These are phyloP conservation scores for Delphinella strobiligena DNA, from an alignment of 2,329 filamentous ascomycete genomes.

Conservation along the genomic window DNA sequence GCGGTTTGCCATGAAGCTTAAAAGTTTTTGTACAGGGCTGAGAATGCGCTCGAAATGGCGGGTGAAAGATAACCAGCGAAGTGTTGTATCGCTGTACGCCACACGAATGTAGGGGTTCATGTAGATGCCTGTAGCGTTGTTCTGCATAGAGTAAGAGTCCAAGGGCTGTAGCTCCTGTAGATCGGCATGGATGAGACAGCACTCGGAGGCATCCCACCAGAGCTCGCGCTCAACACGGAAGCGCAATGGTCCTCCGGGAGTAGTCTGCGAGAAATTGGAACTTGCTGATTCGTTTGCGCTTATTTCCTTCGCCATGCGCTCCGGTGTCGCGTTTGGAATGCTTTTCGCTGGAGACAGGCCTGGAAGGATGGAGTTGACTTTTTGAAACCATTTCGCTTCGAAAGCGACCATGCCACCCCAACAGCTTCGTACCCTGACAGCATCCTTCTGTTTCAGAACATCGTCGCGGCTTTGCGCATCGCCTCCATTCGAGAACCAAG, in stretches of 20 bases:
- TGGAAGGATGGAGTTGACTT: not conserved
- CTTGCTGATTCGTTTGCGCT: too few relatives aligned
- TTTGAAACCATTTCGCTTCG: constrained; percentile 48
- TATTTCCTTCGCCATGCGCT: too few relatives aligned
- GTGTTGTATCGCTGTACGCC: constrained; percentile 48
- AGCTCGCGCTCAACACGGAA: constrained; percentile 31
- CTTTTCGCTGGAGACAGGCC: too few relatives aligned
- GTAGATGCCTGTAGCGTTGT: constrained; percentile 42
- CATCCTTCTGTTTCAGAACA: constrained; percentile 48
- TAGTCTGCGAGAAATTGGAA: too few relatives aligned
- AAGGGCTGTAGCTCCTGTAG: too few relatives aligned
- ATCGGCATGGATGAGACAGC: constrained; percentile 36
- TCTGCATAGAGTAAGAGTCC: constrained; percentile 15
- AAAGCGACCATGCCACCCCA: constrained; percentile 68
- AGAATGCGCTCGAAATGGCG: constrained; percentile 52
- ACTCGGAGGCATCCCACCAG: constrained; percentile 37
- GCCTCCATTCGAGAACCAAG: constrained; percentile 49
- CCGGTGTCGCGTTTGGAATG: too few relatives aligned
- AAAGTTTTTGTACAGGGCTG: constrained; percentile 29
- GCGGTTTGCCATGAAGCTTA: constrained; percentile 14
- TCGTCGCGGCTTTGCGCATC: constrained; percentile 44
- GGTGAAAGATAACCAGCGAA: constrained; percentile 47
- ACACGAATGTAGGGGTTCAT: constrained; percentile 67
- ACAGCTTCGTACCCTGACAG: constrained; percentile 59
- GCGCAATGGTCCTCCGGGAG: too few relatives aligned